Evolutionary conservation across 2,329 filamentous ascomycete species (phyloP).

Genomic region (Monilinia polystroma): DNA sequence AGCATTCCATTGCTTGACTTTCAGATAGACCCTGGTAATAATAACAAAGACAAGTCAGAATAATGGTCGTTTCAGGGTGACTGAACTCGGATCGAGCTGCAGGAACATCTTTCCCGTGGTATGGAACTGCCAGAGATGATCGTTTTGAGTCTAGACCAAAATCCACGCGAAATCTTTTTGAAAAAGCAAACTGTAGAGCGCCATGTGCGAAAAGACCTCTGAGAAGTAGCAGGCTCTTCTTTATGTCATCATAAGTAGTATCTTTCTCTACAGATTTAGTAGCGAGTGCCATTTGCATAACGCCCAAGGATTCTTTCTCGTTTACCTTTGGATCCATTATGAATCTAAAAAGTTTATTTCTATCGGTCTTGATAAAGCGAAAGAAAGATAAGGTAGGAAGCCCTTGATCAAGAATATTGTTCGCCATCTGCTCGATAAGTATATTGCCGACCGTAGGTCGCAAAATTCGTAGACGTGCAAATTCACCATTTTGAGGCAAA

Average conservation of each 20-base stretch:
- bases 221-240: conserved; percentile 48
- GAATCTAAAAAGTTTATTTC: conserved; percentile 17
- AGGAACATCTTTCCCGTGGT: conserved; percentile 58
- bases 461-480: conserved; percentile 52
- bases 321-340: conserved; percentile 7
- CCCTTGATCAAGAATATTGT: conserved; percentile 47
- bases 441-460: conserved; percentile 35
- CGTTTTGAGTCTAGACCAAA: conserved; percentile 55
- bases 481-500: conserved; percentile 41
- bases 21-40: conserved; percentile 57
- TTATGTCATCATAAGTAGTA: conserved; percentile 26
- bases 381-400: conserved; percentile 45
- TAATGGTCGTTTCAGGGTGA: conserved; percentile 58
- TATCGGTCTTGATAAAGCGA: neutral
- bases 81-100: conserved; percentile 58
- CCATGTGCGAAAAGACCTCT: conserved; percentile 57
- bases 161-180: conserved; percentile 64
- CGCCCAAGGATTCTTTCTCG: conserved; percentile 29
- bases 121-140: conserved; percentile 57
- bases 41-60: conserved; percentile 55
- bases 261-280: conserved; percentile 28
- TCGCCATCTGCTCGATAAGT: conserved; percentile 42
- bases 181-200: conserved; percentile 53
- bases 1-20: conserved; percentile 48
- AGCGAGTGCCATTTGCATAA: conserved; percentile 33